These are phyloP conservation scores for Malbranchea cinnamomea DNA, from an alignment of 2,329 filamentous ascomycete species.

Conservation along the genomic window DNA sequence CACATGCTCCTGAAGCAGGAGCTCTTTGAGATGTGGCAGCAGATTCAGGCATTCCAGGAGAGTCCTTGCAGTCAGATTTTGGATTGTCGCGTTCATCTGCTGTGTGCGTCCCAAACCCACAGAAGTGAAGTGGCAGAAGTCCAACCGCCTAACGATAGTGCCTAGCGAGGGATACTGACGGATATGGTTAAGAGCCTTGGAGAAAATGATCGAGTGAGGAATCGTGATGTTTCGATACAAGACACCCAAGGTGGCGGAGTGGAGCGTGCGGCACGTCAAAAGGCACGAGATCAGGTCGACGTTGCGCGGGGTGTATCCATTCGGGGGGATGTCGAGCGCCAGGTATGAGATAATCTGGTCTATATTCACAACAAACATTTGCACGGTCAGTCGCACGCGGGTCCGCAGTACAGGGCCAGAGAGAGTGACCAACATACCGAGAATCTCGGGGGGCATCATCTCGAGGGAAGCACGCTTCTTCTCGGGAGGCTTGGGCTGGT, in stretches of 20 bases:
- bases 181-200: conserved; percentile 62
- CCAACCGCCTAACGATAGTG: conserved; percentile 60
- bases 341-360: conserved; percentile 61
- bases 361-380: too few relatives aligned
- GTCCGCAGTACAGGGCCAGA: not conserved
- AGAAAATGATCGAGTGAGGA: conserved; percentile 69
- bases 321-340: conserved; percentile 58
- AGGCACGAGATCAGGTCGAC: conserved; percentile 63
- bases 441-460: conserved; percentile 52
- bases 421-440: conserved; percentile 50
- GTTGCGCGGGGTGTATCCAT: conserved; percentile 61
- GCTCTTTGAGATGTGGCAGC: conserved; percentile 60
- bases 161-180: conserved; percentile 52
- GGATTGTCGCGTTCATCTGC: conserved; percentile 58
- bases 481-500: conserved; percentile 12
- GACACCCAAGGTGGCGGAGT: conserved; percentile 57
- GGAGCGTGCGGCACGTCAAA: conserved; percentile 58
- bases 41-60: conserved; percentile 56
- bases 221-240: conserved; percentile 70
- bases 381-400: too few relatives aligned
- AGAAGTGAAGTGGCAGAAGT: conserved; percentile 78
- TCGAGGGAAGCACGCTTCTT: conserved; percentile 41
- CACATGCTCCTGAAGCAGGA: conserved; percentile 66
- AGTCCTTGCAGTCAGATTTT: conserved; percentile 61
- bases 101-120: conserved; percentile 61